These are phyloP conservation scores for Penicillium hordei DNA, from an alignment of 2,329 filamentous ascomycete species.

Conservation along the genomic window DNA sequence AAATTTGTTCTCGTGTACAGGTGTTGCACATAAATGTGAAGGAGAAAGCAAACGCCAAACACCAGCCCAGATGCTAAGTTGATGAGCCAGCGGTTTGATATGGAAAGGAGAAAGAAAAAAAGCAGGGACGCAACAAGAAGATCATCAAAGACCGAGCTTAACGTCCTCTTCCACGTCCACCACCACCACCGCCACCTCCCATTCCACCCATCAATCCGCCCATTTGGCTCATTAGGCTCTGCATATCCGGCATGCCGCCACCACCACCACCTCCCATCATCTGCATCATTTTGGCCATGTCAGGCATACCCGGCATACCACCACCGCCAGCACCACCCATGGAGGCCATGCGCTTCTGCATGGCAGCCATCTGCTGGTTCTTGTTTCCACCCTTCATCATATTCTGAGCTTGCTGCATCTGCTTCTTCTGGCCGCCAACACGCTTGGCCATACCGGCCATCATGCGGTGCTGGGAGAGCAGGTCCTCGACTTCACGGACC, in stretches of 20 bases:
- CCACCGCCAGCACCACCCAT: constrained; percentile 74
- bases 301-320: constrained; percentile 66
- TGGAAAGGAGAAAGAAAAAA: constrained; percentile 13
- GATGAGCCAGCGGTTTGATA: constrained; percentile 15
- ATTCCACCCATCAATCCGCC: constrained; percentile 58
- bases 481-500: constrained; percentile 89
- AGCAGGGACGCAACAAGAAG: background rate
- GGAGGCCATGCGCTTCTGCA: constrained; percentile 92
- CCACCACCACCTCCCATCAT: constrained; percentile 76
- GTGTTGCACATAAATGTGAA: constrained; percentile 10
- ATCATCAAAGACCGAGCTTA: constrained; percentile 19
- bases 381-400: constrained; percentile 90
- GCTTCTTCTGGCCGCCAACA: constrained; percentile 96
- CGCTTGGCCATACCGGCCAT: constrained; percentile 99
- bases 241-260: constrained; percentile 67
- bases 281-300: constrained; percentile 94
- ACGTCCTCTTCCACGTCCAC: constrained; percentile 35
- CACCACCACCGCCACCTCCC: constrained; percentile 48
- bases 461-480: constrained; percentile 97
- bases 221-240: constrained; percentile 76
- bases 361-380: constrained; percentile 88
- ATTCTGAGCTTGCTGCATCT: constrained; percentile 90
- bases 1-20: constrained; percentile 12
- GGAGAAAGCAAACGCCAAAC: constrained; percentile 21
- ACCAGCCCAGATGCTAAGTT: constrained; percentile 22